Evolutionary conservation across 73 alveolate genomes (phyloP), one percentile per base, ranked within the genome.

Genomic region (Uronychia setigera): DNA sequence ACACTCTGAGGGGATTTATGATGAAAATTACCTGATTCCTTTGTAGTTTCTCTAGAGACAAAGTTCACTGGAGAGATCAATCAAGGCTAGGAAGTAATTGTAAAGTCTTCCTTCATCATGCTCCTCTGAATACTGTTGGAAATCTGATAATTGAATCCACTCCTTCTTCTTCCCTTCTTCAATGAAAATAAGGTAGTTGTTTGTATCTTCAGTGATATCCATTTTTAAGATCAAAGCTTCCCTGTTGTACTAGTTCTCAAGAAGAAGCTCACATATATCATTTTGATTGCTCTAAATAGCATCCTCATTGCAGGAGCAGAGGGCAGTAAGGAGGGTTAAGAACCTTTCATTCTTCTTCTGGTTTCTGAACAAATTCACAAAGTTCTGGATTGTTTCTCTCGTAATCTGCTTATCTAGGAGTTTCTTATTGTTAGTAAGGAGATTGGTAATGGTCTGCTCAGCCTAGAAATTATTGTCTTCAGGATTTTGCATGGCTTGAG

Each of bases 301-400:
- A 33, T 86, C 92, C 32, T 85, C 92, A 46, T 80, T 86, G 60
- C 92, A 86, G 31, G 88, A 80, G 92, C 92, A 86, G 25, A 86
- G 88, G 34, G 92, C 78, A 0, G 88, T 32, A 1, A 86, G 84
- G 27, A 86, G 35, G 34, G 59, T 86, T 26, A 86, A 57, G 80
- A 60, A 86, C 79, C 88, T 86, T 58, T 86, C 92, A 60, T 86
- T 79, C 80, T 80, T 86, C 76, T 79, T 86, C 31, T 86, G 80
- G 31, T 28, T 29, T 77, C 35, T 80, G 35, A 85, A 86, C 0
- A 79, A 32, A 28, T 86, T 77, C 28, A 86, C 60, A 35, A 86
- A 79, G 83, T 86, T 80, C 74, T 59, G 25, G 35, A 86, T 86
- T 1, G 92, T 86, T 34, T 79, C 85, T 76, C 46, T 60, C 19